A percentile compares a stretch with the other conserved stretches of the same genome.
phyloP scores from a whole-genome alignment of 768 basidiomycete species.

The Cytidiella melzeri region DNA sequence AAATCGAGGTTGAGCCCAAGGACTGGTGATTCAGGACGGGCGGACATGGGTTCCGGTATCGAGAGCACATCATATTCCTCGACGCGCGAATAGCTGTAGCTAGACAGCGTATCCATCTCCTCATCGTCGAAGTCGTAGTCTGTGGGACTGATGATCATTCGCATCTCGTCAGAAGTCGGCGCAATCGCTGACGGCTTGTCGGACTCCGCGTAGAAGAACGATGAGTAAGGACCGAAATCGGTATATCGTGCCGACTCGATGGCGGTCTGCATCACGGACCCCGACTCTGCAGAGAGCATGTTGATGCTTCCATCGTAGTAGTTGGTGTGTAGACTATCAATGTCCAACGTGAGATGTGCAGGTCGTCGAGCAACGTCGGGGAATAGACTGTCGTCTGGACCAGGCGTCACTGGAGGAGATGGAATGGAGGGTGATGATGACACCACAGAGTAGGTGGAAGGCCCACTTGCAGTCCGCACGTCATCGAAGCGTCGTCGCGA shows the following conservation, averaged over 20 bases:
- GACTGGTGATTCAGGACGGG: constrained; percentile 21
- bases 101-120: constrained; percentile 16
- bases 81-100: constrained; percentile 17
- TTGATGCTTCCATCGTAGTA: constrained; percentile 43
- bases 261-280: constrained; percentile 68
- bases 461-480: constrained; percentile 21
- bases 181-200: constrained; percentile 17
- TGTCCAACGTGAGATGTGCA: constrained; percentile 53
- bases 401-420: constrained; percentile 56
- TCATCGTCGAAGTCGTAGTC: constrained; percentile 16
- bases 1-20: constrained; percentile 20
- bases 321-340: constrained; percentile 36
- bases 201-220: constrained; percentile 12
- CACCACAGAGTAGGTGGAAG: constrained; percentile 44
- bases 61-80: constrained; percentile 6
- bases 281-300: constrained; percentile 37
- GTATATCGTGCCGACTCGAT: constrained; percentile 37
- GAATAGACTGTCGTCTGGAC: constrained; percentile 15
- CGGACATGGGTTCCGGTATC: constrained; percentile 6
- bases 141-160: constrained; percentile 19
- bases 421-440: constrained; percentile 34
- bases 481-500: constrained; percentile 23
- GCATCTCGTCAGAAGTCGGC: constrained; percentile 12
- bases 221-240: constrained; percentile 32
- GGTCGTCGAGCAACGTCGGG: constrained; percentile 14